Evolutionary conservation across 257 asterid genomes (phyloP), one percentile per base, ranked within the genome.

Genomic region (Euphrasia confusa): DNA sequence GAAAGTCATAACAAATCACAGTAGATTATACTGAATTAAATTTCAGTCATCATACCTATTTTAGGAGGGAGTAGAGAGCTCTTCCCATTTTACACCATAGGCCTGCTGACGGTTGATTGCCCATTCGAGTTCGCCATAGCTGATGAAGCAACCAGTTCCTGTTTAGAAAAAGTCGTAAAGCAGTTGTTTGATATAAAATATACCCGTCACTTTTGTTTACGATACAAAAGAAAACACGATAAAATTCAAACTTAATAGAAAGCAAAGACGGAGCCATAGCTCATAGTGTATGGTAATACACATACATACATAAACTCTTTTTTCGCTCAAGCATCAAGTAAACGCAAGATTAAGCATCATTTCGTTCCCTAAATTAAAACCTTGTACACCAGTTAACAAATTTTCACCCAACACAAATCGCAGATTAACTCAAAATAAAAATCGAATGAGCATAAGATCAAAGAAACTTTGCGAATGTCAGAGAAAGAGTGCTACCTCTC

Each of bases 1-100:
- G n/a, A n/a, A n/a, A n/a, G n/a, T n/a, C n/a, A n/a, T n/a, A n/a
- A n/a, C n/a, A n/a, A n/a, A n/a, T n/a, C n/a, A n/a, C n/a, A n/a
- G n/a, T n/a, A n/a, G n/a, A n/a, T n/a, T n/a, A n/a, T n/a, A n/a
- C n/a, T n/a, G n/a, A n/a, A n/a, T n/a, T n/a, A n/a, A n/a, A n/a
- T n/a, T n/a, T n/a, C n/a, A n/a, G n/a, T n/a, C n/a, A n/a, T n/a
- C n/a, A n/a, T n/a, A n/a, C n/a, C n/a, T n/a, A 82, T 79, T 79
- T 89, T 93, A 63, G 99, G 99, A 55, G 99, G 99, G 64, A 93
- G 85, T 53, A 87, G 71, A 11, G 97, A 76, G 67, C 72, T 72
- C 73, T 82, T 89, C 63, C 95, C 87, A 53, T 67, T 77, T 75
- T 82, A 80, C 83, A 79, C 75, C 85, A 78, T 74, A 64, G 71